phyloP scores from a whole-genome alignment of 768 basidiomycete species.

The Cystobasidium onofrii region DNA sequence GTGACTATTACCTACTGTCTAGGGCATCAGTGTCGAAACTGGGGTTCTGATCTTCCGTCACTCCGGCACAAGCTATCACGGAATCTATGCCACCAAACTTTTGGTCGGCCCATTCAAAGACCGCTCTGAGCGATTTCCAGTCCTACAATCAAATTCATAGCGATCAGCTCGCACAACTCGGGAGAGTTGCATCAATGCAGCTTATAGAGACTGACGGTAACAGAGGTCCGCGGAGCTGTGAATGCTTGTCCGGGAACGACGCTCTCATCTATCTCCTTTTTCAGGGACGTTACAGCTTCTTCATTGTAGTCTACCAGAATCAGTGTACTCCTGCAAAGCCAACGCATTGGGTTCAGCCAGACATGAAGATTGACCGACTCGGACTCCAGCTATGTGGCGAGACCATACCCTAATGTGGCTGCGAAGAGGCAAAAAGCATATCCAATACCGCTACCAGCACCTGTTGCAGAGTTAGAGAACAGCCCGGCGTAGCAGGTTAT shows the following conservation, averaged over 20 bases:
- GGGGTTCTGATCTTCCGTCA: slow-evolving; percentile 9
- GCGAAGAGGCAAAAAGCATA: slow-evolving; percentile 1
- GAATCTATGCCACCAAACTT: slow-evolving; percentile 24
- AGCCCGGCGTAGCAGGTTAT: too few relatives aligned
- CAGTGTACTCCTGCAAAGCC: background rate
- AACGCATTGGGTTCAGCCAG: background rate
- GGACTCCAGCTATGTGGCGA: background rate
- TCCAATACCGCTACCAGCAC: slow-evolving; percentile 25
- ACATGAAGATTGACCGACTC: too few relatives aligned
- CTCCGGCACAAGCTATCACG: slow-evolving; percentile 5
- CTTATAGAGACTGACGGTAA: background rate
- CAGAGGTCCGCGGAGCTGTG: background rate
- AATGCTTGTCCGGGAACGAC: background rate
- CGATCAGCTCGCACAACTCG: background rate
- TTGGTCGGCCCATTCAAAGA: slow-evolving; percentile 11
- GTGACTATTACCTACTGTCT: background rate
- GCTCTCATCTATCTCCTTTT: background rate
- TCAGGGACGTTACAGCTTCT: background rate
- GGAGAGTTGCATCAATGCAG: background rate
- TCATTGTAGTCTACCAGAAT: slow-evolving; percentile 1
- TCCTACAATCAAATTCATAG: background rate
- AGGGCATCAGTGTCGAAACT: slow-evolving; percentile 9
- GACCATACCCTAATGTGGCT: slow-evolving; percentile 9
- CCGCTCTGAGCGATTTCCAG: background rate
- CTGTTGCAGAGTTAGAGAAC: too few relatives aligned